These are phyloP conservation scores for Kwoniella dejecticola DNA, from an alignment of 768 basidiomycete genomes.

Conservation along the genomic window DNA sequence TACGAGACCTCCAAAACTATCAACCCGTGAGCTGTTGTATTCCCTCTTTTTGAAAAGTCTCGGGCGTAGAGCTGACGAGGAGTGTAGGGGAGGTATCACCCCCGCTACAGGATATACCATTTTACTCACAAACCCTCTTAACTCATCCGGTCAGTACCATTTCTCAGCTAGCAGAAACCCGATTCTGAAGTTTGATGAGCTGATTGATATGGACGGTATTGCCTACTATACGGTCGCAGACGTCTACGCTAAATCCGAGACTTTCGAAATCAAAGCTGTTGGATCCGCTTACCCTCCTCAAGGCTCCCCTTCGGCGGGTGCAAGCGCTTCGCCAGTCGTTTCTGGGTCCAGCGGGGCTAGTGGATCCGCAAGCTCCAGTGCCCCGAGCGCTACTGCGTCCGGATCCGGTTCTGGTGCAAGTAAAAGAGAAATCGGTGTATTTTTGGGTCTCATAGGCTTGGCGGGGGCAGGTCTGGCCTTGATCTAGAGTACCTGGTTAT, in stretches of 20 bases:
- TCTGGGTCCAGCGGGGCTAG: constrained; percentile 13
- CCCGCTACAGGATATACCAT: constrained; percentile 42
- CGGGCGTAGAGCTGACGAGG: too few species aligned
- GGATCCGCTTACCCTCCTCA: constrained; percentile 51
- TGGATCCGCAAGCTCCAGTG: background rate
- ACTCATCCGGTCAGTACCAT: constrained; percentile 39
- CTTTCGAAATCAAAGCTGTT: constrained; percentile 54
- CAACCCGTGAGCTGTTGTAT: constrained; percentile 40
- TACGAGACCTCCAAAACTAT: constrained; percentile 34
- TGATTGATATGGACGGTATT: background rate
- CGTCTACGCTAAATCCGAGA: constrained; percentile 51
- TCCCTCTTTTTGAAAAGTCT: background rate
- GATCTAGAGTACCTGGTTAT: too few species aligned
- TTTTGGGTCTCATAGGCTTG: too few species aligned
- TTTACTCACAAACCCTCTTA: constrained; percentile 49
- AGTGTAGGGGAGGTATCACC: constrained; percentile 17
- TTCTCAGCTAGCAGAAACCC: background rate
- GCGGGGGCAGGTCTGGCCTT: too few species aligned
- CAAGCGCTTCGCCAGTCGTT: background rate
- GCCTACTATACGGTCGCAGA: constrained; percentile 26
- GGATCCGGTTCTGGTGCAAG: constrained; percentile 7
- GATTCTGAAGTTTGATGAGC: background rate
- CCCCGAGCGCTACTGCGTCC: background rate
- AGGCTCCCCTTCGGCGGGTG: constrained; percentile 3
- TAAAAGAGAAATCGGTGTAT: background rate